Conservation (phyloP, 257 asterid species). For the Ilex asprella region DNA sequence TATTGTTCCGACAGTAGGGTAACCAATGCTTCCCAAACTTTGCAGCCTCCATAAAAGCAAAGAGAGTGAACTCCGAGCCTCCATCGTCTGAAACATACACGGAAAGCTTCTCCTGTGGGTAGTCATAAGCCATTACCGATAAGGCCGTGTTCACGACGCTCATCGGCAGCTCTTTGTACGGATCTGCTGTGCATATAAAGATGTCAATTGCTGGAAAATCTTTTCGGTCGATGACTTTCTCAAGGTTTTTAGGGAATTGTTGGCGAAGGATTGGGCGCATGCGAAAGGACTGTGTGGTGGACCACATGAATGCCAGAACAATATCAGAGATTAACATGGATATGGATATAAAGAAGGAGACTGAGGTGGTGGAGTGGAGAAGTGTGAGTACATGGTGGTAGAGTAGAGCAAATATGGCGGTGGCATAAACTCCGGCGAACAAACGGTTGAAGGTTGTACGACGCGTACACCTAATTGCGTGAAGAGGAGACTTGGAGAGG, state of each 20-base stretch:
- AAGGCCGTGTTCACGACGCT: conserved; percentile 53
- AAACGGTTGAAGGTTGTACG: conserved; percentile 56
- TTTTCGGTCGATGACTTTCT: neutral
- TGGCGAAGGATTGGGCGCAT: conserved; percentile 29
- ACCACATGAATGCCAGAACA: conserved; percentile 53
- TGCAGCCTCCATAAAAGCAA: conserved; percentile 63
- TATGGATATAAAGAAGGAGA: conserved; percentile 20
- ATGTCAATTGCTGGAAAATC: conserved; percentile 50
- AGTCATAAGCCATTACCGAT: conserved; percentile 66
- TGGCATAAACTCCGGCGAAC: conserved; percentile 43
- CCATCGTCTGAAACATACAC: conserved; percentile 76
- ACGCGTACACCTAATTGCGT: conserved; percentile 31
- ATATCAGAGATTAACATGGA: conserved; percentile 34
- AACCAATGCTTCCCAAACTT: conserved; percentile 51
- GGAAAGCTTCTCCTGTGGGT: conserved; percentile 55
- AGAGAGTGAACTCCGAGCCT: conserved; percentile 55
- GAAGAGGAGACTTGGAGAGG: conserved; percentile 27
- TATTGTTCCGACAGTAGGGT: conserved; percentile 49
- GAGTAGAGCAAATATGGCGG: conserved; percentile 36
- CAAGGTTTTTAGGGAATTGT: conserved; percentile 33
- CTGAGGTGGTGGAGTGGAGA: conserved; percentile 21
- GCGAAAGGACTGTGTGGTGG: conserved; percentile 42
- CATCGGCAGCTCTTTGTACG: conserved; percentile 62
- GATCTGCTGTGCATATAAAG: conserved; percentile 72
- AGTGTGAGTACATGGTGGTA: conserved; percentile 40